A percentile compares a stretch with the other conserved stretches of the same genome.
phyloP scores from a whole-genome alignment of 805 yeast species.

The Pichia insulana region DNA sequence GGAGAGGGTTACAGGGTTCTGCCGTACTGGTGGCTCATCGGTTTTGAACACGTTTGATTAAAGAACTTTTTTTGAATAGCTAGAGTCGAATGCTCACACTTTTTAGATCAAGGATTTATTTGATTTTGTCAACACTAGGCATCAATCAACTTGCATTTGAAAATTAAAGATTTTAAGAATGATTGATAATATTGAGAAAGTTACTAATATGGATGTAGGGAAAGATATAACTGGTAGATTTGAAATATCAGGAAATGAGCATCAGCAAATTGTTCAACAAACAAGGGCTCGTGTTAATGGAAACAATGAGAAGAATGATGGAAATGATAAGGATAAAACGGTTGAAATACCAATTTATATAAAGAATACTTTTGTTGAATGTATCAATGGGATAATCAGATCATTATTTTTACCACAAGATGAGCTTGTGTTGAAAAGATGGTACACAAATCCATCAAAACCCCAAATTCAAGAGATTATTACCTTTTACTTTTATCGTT shows the following conservation, averaged over 20 bases:
- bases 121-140: too few species aligned
- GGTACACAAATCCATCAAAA: slow-evolving; percentile 5
- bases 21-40: too few species aligned
- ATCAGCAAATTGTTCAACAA: slow-evolving; percentile 6
- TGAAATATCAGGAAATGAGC: slow-evolving; percentile 1
- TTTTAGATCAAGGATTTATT: too few species aligned
- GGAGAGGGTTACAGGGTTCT: too few species aligned
- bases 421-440: slow-evolving; percentile 6
- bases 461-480: slow-evolving; percentile 6
- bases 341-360: slow-evolving; percentile 9
- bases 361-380: slow-evolving; percentile 13
- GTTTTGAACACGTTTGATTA: too few species aligned
- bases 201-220: slow-evolving; percentile 6
- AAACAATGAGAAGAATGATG: background rate
- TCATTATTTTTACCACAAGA: slow-evolving; percentile 16
- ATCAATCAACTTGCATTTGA: too few species aligned
- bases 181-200: slow-evolving; percentile 4
- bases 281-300: slow-evolving; percentile 8
- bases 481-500: slow-evolving; percentile 34
- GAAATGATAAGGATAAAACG: background rate
- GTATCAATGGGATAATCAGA: slow-evolving; percentile 16
- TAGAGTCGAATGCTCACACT: too few species aligned
- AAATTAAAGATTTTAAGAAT: background rate
- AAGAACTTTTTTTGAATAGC: too few species aligned
- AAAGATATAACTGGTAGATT: background rate